These are phyloP conservation scores for Boletellus sp. DNA, from an alignment of 1,284 basidiomycete genomes.

Conservation along the genomic window DNA sequence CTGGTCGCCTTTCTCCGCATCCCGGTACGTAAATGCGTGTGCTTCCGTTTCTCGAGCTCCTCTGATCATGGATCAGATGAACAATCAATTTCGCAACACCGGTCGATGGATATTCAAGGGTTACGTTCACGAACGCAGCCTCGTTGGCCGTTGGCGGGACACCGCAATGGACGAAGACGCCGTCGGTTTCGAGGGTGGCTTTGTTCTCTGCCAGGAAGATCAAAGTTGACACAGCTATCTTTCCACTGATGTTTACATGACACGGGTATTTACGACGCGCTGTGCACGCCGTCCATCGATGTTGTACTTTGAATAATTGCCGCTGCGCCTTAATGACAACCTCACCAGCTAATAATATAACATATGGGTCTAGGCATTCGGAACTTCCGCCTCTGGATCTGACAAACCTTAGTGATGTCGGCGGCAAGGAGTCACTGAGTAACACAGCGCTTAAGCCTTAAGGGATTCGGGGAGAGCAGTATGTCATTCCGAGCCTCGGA, in stretches of 20 bases:
- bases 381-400: background rate
- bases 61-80: constrained; percentile 28
- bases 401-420: background rate
- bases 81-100: constrained; percentile 26
- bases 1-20: constrained; percentile 43
- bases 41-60: constrained; percentile 2
- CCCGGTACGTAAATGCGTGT: constrained; percentile 35
- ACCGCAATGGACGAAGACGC: constrained; percentile 36
- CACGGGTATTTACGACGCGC: constrained; percentile 13
- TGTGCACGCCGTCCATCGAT: constrained; percentile 3
- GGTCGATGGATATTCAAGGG: constrained; percentile 50
- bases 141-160: constrained; percentile 53
- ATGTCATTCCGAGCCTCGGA: constrained; percentile 18
- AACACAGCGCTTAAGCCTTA: constrained; percentile 5
- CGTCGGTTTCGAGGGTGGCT: constrained; percentile 44
- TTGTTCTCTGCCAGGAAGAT: constrained; percentile 38
- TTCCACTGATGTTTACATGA: constrained; percentile 7
- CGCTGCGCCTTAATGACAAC: constrained; percentile 17
- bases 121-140: constrained; percentile 45
- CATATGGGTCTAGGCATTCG: background rate
- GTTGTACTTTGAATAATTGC: constrained; percentile 13
- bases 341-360: constrained; percentile 11
- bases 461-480: background rate
- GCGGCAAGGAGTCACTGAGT: constrained; percentile 4
- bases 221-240: constrained; percentile 16